Base-by-base conservation (phyloP, 176 grass and related monocot species). In the Tillandsia fasciculata region DNA sequence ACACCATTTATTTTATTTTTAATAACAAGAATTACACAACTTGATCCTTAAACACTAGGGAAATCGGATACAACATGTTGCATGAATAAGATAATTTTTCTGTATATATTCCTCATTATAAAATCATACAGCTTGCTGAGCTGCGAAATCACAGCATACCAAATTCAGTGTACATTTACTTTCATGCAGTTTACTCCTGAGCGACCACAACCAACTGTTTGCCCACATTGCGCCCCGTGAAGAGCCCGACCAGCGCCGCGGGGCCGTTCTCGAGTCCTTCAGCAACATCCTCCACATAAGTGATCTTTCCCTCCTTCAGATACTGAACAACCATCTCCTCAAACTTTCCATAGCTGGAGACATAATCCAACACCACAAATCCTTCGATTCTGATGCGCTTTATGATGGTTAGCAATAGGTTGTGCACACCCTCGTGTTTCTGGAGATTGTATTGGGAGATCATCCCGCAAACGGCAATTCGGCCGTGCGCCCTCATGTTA, bases 201-300 rank as follows among this genome's bases (percentile, higher is more conserved):
- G 76, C 77, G 56, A 79, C 27, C 17, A 72, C 77, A 24, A 79
- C 77, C 9, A 72, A 63, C 48, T 79, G 61, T 12, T 67, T 80
- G 9, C 77, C 77, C 6, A 73, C 77, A 66, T 79, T 79, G 49
- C 24, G 28, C 2, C 77, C 69, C 28, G 64, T 17, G 47, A 73
- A 80, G 22, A 80, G 48, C 3, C 77, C 77, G 1, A 73, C 61
- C 52, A 80, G 65, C 1, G 76, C 56, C 4, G 56, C 51, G 2
- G 58, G 69, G n/a, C 69, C 77, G 48, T 52, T 80, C 59, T 73
- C 77, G 11, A 73, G 70, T 48, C 77, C 77, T 66, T 80, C 63
- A 24, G 68, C 29, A 14, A 59, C 56, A 71, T 80, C 77, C 48
- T 80, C 77, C 15, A 80, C 70, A 67, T 80, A 80, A 42, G 11